Evolutionary conservation across 1,284 basidiomycete genomes (phyloP).

Genomic region (Earliella scabrosa): DNA sequence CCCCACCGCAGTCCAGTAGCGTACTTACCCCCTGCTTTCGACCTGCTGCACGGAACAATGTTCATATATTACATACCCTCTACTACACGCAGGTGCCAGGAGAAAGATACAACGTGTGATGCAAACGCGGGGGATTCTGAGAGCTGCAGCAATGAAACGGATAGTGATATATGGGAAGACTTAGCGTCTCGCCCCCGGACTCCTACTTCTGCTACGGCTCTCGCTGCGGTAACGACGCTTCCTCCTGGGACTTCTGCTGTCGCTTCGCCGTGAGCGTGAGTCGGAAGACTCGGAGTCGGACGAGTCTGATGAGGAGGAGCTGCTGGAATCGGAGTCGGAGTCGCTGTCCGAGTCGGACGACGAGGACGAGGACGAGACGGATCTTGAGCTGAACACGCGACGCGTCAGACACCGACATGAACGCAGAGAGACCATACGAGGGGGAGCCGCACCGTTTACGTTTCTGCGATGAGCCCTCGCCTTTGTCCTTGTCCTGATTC

Average conservation of each 20-base stretch:
- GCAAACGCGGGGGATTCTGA: neutral
- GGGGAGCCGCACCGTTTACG: conserved; percentile 53
- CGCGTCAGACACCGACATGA: conserved; percentile 1
- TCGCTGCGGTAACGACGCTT: conserved; percentile 29
- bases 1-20: neutral
- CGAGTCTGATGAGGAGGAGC: conserved; percentile 30
- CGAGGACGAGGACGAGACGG: conserved; percentile 30
- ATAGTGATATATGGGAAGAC: neutral
- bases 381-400: conserved; percentile 26
- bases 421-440: neutral
- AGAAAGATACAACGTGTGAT: no score
- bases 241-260: conserved; percentile 43
- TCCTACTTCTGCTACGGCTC: conserved; percentile 25
- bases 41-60: conserved; percentile 9
- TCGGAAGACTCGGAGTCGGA: conserved; percentile 46
- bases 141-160: neutral
- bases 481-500: conserved; percentile 43
- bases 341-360: conserved; percentile 40
- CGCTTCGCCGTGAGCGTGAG: conserved; percentile 48
- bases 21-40: no score
- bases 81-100: neutral
- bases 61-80: conserved; percentile 24
- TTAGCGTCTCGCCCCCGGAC: conserved; percentile 17
- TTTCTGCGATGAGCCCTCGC: conserved; percentile 51
- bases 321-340: conserved; percentile 43